Conservation (phyloP, 2,329 filamentous ascomycete species). For the Pseudocercospora fuligena region DNA sequence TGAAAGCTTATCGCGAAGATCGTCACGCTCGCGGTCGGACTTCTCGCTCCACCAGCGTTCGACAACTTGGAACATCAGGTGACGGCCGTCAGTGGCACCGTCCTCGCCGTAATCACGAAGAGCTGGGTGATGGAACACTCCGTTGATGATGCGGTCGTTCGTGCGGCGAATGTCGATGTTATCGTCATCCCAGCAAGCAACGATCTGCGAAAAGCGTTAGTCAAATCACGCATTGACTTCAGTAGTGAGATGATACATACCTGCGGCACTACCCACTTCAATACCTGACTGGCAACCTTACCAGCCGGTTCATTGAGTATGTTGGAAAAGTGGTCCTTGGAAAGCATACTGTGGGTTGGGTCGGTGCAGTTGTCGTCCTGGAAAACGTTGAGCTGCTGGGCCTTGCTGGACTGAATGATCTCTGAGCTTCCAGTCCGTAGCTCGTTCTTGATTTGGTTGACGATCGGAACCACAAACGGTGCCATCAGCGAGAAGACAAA, state of each 20-base stretch:
- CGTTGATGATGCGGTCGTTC: constrained; percentile 75
- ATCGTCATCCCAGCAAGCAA: constrained; percentile 85
- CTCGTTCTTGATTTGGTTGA: constrained; percentile 84
- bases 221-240: neutral
- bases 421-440: constrained; percentile 83
- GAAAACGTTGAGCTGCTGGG: constrained; percentile 87
- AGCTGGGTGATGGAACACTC: constrained; percentile 87
- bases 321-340: constrained; percentile 94
- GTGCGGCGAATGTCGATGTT: constrained; percentile 69
- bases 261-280: constrained; percentile 81
- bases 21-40: constrained; percentile 64
- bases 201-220: constrained; percentile 60
- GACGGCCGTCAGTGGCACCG: constrained; percentile 72
- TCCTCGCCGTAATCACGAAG: constrained; percentile 72
- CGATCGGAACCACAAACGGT: constrained; percentile 83
- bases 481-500: constrained; percentile 93
- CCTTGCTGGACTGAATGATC: constrained; percentile 82
- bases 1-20: constrained; percentile 75
- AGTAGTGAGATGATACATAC: neutral
- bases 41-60: constrained; percentile 81
- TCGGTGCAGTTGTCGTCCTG: constrained; percentile 75
- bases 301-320: constrained; percentile 87
- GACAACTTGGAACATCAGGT: constrained; percentile 78
- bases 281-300: constrained; percentile 75
- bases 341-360: constrained; percentile 93